Conservation (phyloP, 257 asterid species). For the Datura wrightii region DNA sequence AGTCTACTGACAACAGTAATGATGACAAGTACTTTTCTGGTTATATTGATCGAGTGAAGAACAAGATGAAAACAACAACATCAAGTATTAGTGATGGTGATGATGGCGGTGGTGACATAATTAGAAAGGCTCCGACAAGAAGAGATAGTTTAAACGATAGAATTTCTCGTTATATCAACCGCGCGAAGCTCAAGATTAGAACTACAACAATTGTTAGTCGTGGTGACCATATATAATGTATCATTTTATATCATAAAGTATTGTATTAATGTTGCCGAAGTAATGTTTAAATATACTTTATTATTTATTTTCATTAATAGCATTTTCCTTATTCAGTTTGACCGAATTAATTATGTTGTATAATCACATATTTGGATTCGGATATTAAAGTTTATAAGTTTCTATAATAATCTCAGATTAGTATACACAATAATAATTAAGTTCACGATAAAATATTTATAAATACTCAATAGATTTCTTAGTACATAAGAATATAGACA, state of each 20-base stretch:
- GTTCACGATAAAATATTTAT: too few relatives aligned
- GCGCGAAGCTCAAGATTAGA: slow-evolving; percentile 51
- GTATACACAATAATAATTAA: too few relatives aligned
- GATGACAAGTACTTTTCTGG: slow-evolving; percentile 34
- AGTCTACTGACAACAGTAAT: neutral
- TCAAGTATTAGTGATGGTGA: slow-evolving; percentile 38
- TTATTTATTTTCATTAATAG: neutral
- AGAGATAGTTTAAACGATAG: slow-evolving; percentile 62
- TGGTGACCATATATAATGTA: neutral
- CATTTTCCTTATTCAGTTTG: neutral
- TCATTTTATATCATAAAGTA: neutral
- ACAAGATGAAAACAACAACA: slow-evolving; percentile 36
- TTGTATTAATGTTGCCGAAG: neutral
- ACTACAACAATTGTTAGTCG: slow-evolving; percentile 42
- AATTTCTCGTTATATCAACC: slow-evolving; percentile 46
- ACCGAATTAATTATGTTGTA: neutral
- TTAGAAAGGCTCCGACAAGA: slow-evolving; percentile 33
- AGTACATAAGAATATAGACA: too few relatives aligned
- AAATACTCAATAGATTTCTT: too few relatives aligned
- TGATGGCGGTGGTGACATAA: neutral
- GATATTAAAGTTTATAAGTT: neutral
- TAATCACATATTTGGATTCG: neutral
- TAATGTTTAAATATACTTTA: neutral
- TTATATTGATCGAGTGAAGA: slow-evolving; percentile 48
- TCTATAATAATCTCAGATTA: too few relatives aligned